phyloP scores from a whole-genome alignment of 805 yeast genomes.

The Wickerhamiella kurtzmanii region DNA sequence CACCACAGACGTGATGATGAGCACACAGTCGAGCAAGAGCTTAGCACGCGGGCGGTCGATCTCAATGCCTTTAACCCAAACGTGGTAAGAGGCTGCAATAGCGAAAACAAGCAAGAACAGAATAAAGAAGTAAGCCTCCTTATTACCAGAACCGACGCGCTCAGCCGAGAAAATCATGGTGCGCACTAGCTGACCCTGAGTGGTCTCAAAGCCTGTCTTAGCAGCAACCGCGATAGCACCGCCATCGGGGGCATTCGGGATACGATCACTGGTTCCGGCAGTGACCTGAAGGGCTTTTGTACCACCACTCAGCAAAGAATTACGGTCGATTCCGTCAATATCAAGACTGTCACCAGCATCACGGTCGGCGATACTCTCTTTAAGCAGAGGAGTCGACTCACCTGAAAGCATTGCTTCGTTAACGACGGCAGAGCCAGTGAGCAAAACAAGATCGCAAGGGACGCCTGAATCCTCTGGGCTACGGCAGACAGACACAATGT shows the following conservation, averaged over 20 bases:
- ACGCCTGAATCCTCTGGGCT: slow-evolving; percentile 83
- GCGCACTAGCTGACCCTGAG: slow-evolving; percentile 94
- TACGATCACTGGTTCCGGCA: slow-evolving; percentile 36
- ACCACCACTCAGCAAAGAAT: slow-evolving; percentile 85
- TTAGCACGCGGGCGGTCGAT: slow-evolving; percentile 94
- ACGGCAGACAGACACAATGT: slow-evolving; percentile 69
- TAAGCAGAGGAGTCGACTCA: slow-evolving; percentile 91
- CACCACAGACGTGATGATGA: slow-evolving; percentile 92
- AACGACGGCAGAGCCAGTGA: slow-evolving; percentile 87
- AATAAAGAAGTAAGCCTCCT: slow-evolving; percentile 86
- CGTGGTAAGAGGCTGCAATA: slow-evolving; percentile 91
- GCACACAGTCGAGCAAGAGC: slow-evolving; percentile 85
- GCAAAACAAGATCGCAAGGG: slow-evolving; percentile 80
- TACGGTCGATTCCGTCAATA: slow-evolving; percentile 75
- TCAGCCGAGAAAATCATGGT: slow-evolving; percentile 96
- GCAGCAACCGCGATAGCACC: slow-evolving; percentile 87
- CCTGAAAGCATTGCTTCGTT: slow-evolving; percentile 99
- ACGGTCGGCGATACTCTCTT: slow-evolving; percentile 79
- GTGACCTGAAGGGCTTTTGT: slow-evolving; percentile 90
- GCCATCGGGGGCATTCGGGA: slow-evolving; percentile 67
- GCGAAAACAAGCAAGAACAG: slow-evolving; percentile 83
- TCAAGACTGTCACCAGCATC: slow-evolving; percentile 56
- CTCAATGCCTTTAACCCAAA: slow-evolving; percentile 93
- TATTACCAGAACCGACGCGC: slow-evolving; percentile 89
- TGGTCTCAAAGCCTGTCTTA: slow-evolving; percentile 96